Percentiles rank a stretch among this genome's conserved stretches.
These are phyloP conservation scores for Solanum pinnatisectum DNA, from an alignment of 257 asterid genomes.

Conservation along the genomic window DNA sequence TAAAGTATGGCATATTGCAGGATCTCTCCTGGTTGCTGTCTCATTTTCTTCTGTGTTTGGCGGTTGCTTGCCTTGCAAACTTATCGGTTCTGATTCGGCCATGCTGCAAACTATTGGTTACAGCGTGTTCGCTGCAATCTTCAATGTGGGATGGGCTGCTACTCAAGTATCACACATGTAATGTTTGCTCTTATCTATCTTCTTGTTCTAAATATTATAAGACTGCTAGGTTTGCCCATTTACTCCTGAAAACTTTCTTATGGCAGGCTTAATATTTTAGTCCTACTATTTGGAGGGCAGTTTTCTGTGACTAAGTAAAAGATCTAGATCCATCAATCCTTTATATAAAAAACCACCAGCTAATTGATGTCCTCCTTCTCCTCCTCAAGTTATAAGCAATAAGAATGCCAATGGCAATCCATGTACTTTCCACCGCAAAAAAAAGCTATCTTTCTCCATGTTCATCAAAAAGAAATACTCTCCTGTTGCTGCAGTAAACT, in stretches of 20 bases:
- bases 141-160: conserved; percentile 95
- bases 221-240: neutral
- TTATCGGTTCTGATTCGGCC: conserved; percentile 53
- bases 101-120: conserved; percentile 53
- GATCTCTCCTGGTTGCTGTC: conserved; percentile 71
- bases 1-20: conserved; percentile 79
- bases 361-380: neutral
- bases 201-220: neutral
- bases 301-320: neutral
- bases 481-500: neutral
- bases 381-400: neutral
- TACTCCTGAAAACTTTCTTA: neutral
- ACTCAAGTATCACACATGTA: conserved; percentile 98
- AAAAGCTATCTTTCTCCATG: neutral
- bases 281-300: neutral
- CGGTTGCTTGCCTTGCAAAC: conserved; percentile 82
- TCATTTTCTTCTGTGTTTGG: conserved; percentile 94
- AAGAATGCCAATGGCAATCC: neutral
- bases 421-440: neutral
- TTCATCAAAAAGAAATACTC: neutral
- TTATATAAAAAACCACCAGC: neutral
- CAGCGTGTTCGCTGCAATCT: conserved; percentile 76
- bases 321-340: neutral
- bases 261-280: neutral
- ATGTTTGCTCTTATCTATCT: neutral